A percentile compares a stretch with the other conserved stretches of the same genome.
phyloP scores from a whole-genome alignment of 2,329 filamentous ascomycete genomes.

The Cylindrodendrum hubeiense region DNA sequence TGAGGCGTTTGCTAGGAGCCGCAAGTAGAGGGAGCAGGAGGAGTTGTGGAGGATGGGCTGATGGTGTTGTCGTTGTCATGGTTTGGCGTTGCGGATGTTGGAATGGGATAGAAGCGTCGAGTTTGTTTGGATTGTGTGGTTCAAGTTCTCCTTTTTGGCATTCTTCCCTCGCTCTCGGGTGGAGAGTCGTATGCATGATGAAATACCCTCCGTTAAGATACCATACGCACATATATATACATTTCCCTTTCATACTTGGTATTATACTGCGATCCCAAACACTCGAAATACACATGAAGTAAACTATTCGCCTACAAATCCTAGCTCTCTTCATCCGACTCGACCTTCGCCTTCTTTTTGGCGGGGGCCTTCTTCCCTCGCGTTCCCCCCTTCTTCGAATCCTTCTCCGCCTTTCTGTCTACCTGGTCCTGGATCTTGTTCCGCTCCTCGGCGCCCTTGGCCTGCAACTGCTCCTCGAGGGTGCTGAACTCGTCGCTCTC shows the following conservation, averaged over 20 bases:
- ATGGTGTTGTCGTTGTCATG: slow-evolving; percentile 6
- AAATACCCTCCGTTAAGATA: slow-evolving; percentile 9
- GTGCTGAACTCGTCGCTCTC: slow-evolving; percentile 78
- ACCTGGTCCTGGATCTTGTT: slow-evolving; percentile 83
- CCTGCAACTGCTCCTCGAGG: slow-evolving; percentile 74
- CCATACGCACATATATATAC: neutral
- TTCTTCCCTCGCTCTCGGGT: neutral
- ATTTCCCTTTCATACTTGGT: neutral
- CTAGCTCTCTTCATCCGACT: slow-evolving; percentile 51
- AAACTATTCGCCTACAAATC: slow-evolving; percentile 19
- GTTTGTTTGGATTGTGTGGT: slow-evolving; percentile 10
- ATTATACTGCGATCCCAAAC: slow-evolving; percentile 5
- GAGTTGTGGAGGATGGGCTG: neutral
- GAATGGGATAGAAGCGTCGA: slow-evolving; percentile 8
- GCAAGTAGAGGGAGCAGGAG: slow-evolving; percentile 40
- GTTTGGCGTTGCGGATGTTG: slow-evolving; percentile 31
- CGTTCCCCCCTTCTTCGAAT: slow-evolving; percentile 53
- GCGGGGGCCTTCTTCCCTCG: slow-evolving; percentile 29
- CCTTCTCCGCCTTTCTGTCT: slow-evolving; percentile 77
- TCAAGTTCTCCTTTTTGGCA: slow-evolving; percentile 4
- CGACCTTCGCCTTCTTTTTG: slow-evolving; percentile 52
- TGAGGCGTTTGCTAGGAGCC: slow-evolving; percentile 61
- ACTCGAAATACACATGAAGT: neutral
- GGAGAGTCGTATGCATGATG: slow-evolving; percentile 23
- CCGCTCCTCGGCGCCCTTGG: slow-evolving; percentile 77